Evolutionary conservation across 2,329 filamentous ascomycete genomes (phyloP), one percentile per base, ranked within the genome.

Genomic region (Pseudovirgaria hyperparasitica): DNA sequence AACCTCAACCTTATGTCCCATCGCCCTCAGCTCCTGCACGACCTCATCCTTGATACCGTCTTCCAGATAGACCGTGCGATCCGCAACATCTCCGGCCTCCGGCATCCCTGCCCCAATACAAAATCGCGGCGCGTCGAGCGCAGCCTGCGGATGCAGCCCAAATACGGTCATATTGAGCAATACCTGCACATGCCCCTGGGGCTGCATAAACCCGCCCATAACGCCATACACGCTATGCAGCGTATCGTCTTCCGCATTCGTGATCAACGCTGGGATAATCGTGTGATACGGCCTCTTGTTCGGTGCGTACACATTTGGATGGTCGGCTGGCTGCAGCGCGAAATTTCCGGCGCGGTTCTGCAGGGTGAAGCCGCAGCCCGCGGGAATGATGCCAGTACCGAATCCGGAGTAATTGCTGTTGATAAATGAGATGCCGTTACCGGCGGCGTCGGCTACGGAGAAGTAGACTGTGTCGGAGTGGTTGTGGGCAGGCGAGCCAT

Each of bases 121-220:
- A 38, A 96, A 68, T n/a, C 90, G 67, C 10, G 90, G 87, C 4
- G 87, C 79, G 47, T 98, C 90, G 0, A 96, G 67, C 3, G 87
- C 85, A 32, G 82, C 74, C 55, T 98, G 90, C 1, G 86, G 85
- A 36, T 76, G 78, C 28, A 84, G 64, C 2, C 75, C 73, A 41
- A 86, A 92, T 0, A 85, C 72, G 1, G 92, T 57, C 69, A 92
- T 86, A 39, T 92, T 92, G 2, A 96, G 63, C 7, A 98, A 58
- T 1, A 93, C 85, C 54, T 96, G 90, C 0, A 96, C 76, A 34
- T 96, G 90, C 13, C 87, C 90, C 55, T 96, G 90, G 0, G 90
- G 90, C 58, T 98, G 90, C 81, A 96, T 96, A 57, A 92, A 96
- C 3, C 85, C 87, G 27, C 90, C 90, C 90, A 96, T 96, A 33